Base-by-base conservation (phyloP, 495 filamentous ascomycete genomes). In the Glutinoglossum americanum region DNA sequence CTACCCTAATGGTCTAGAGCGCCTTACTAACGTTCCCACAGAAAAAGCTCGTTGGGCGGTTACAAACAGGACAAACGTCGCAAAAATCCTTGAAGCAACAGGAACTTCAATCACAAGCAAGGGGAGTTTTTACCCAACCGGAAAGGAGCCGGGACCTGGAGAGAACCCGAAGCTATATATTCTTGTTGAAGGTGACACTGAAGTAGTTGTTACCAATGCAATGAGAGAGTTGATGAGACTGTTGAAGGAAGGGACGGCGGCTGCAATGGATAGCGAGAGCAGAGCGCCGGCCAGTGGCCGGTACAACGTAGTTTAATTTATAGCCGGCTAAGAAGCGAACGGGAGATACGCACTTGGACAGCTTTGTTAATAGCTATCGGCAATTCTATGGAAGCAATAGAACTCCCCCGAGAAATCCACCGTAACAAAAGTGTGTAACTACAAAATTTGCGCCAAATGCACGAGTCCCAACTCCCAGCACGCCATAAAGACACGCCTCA, bases 31-130 rank as follows among this genome's bases (percentile, higher is more conserved):
- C 49, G 11, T 30, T 3, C 33, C 25, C 65, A 71, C 65, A 81
- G 79, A 97, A 69, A 96, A 97, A 79, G 92, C 93, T 61, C 80
- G 92, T 57, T 99, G 92, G 92, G 90, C 88, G 23, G 92, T 99
- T 69, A 99, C 92, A 53, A 99, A 99, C 66, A 80, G 92, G 47
- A 99, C 93, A 5, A 99, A 99, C 63, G 92, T 99, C 58, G 92
- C 92, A 60, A 96, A 96, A 73, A 95, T 99, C 57, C 77, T 99
- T 55, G 92, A 99, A 66, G 78, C 85, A 6, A 94, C 88, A 1
- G 92, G 89, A 35, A 95, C 89, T 7, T 93, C 86, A 3, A 99
- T 99, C 68, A 99, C 92, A 0, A 96, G 87, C 48, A 99, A 99
- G 70, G 92, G 92, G 57, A 90, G 73, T 57, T 97, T 83, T 69